These are phyloP conservation scores for Suillus ampliporus DNA, from an alignment of 768 basidiomycete species.

Conservation along the genomic window DNA sequence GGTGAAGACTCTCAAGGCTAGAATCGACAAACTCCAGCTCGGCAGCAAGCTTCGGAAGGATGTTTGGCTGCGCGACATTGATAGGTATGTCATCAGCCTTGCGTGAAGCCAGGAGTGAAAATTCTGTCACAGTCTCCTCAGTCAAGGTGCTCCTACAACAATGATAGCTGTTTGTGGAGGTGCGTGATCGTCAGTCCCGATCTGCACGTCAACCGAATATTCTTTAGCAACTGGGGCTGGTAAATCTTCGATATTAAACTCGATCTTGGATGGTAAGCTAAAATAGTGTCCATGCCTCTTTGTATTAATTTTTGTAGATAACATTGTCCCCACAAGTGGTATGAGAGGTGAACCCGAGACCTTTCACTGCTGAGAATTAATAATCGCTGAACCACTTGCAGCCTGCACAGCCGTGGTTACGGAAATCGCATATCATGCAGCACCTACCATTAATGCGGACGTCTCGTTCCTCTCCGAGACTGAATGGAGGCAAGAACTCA, in stretches of 20 bases:
- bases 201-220: not conserved
- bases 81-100: conserved; percentile 39
- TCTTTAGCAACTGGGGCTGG: conserved; percentile 62
- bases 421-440: conserved; percentile 60
- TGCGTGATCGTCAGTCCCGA: conserved; percentile 22
- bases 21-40: conserved; percentile 50
- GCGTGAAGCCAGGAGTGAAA: not conserved
- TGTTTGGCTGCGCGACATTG: conserved; percentile 61
- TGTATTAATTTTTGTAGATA: conserved; percentile 42
- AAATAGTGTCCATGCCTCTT: conserved; percentile 8
- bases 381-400: conserved; percentile 24
- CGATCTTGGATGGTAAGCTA: conserved; percentile 58
- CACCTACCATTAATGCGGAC: conserved; percentile 61
- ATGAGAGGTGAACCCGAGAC: conserved; percentile 55
- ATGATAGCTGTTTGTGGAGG: conserved; percentile 72
- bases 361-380: not conserved
- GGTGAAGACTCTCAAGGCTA: conserved; percentile 53
- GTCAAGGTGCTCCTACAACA: conserved; percentile 58
- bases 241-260: conserved; percentile 66
- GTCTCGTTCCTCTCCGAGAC: conserved; percentile 59
- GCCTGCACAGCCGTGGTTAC: conserved; percentile 74
- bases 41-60: conserved; percentile 62
- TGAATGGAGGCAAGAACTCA: conserved; percentile 64
- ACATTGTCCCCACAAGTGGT: conserved; percentile 68
- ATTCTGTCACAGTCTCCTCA: conserved; percentile 45